Conservation (phyloP, 176 grass and related monocot species). For the Eleusine indica region DNA sequence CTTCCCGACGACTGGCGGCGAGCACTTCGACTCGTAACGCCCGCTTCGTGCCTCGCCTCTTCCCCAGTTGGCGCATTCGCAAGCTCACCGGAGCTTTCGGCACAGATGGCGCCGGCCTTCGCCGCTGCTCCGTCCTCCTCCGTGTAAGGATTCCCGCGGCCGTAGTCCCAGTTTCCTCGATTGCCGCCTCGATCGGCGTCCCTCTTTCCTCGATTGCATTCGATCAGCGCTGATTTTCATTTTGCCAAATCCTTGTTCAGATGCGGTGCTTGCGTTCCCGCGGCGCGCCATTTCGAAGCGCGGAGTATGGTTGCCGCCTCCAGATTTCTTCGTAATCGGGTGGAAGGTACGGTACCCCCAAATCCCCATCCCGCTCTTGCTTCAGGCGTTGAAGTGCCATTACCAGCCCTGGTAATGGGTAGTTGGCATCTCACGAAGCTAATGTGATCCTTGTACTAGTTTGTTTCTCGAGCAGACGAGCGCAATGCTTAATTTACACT, state of each 20-base stretch:
- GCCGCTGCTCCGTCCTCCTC: slow-evolving; percentile 24
- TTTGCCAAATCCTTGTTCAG: slow-evolving; percentile 5
- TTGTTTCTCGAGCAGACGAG: neutral
- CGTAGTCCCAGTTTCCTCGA: neutral
- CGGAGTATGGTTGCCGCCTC: neutral
- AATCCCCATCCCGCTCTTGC: neutral
- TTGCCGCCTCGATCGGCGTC: neutral
- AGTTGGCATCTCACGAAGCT: neutral
- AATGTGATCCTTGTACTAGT: neutral
- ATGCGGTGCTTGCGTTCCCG: slow-evolving; percentile 30
- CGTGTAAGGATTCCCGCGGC: slow-evolving; percentile 37
- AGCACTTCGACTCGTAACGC: neutral
- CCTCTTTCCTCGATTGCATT: neutral
- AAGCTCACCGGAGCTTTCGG: neutral
- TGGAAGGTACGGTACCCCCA: slow-evolving; percentile 20
- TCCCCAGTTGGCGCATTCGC: neutral
- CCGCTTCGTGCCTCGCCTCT: neutral
- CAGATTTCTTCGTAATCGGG: slow-evolving; percentile 17
- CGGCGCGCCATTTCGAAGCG: neutral
- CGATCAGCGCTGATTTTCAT: neutral
- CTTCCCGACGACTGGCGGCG: neutral
- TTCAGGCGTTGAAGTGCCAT: neutral
- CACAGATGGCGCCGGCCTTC: slow-evolving; percentile 23
- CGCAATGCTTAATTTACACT: neutral
- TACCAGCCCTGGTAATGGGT: too few species aligned